Percentiles rank a stretch among this genome's conserved stretches.
Conservation (phyloP, 1,284 basidiomycete genomes). For the Ustilago cynodontis region DNA sequence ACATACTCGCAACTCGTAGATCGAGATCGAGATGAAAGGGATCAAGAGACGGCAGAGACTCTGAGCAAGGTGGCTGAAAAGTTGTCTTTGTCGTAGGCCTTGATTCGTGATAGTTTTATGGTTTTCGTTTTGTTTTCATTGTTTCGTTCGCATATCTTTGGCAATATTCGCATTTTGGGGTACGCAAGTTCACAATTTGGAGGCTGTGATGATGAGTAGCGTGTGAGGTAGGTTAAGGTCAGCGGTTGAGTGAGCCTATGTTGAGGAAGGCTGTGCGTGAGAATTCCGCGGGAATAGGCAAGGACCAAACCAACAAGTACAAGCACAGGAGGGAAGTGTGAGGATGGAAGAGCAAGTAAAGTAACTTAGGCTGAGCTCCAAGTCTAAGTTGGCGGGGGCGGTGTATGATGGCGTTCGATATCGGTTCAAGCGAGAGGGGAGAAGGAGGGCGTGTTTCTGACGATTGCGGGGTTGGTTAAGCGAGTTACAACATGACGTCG, state of each 20-base stretch:
- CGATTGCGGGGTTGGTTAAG: background rate
- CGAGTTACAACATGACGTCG: constrained; percentile 2
- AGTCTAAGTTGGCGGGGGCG: background rate
- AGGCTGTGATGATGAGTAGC: background rate
- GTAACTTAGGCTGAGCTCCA: no score
- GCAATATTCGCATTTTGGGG: constrained; percentile 11
- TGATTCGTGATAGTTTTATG: background rate
- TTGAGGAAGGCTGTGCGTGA: background rate
- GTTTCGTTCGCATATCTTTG: background rate
- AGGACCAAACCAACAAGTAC: no score
- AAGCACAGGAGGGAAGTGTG: no score
- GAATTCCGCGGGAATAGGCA: background rate
- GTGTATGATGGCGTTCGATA: background rate
- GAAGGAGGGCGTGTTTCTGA: no score
- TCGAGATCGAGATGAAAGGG: constrained; percentile 23
- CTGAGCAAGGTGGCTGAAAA: constrained; percentile 41
- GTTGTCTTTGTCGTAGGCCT: constrained; percentile 31
- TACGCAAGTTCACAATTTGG: background rate
- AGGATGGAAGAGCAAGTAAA: no score
- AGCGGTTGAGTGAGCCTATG: no score
- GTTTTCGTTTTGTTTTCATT: constrained; percentile 7
- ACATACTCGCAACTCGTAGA: constrained; percentile 20
- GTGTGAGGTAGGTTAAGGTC: background rate
- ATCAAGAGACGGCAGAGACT: constrained; percentile 44
- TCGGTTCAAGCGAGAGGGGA: background rate